Conservation (phyloP, 2,329 filamentous ascomycete genomes). For the Cryphonectria carpinicola region DNA sequence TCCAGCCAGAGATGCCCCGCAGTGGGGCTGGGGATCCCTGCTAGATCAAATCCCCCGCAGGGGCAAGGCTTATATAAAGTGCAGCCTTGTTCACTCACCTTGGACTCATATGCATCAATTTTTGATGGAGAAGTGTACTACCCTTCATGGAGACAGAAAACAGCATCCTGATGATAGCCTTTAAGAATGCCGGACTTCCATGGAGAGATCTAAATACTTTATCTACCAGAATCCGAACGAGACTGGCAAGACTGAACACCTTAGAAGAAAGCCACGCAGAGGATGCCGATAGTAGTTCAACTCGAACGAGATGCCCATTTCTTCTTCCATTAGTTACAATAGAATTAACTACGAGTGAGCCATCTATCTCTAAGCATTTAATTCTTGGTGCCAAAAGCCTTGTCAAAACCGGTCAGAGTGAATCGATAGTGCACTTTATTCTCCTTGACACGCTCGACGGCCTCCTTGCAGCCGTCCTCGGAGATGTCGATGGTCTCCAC, state of each 20-base stretch:
- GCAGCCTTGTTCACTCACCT: no score
- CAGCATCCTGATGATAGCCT: slow-evolving; percentile 79
- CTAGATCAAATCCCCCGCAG: not conserved
- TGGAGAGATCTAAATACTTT: slow-evolving; percentile 81
- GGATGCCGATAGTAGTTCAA: not conserved
- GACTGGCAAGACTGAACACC: no score
- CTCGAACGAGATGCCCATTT: no score
- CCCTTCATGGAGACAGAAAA: slow-evolving; percentile 40
- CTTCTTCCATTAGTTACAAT: not conserved
- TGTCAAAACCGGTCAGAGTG: slow-evolving; percentile 69
- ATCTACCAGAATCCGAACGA: slow-evolving; percentile 72
- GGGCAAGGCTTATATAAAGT: slow-evolving; percentile 1
- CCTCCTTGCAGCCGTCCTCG: slow-evolving; percentile 67
- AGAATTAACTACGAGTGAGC: no score
- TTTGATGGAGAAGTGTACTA: no score
- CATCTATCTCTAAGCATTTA: not conserved
- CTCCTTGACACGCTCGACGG: slow-evolving; percentile 68
- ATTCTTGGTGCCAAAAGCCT: slow-evolving; percentile 54
- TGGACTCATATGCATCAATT: no score
- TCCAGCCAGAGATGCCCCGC: not conserved
- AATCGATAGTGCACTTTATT: slow-evolving; percentile 75
- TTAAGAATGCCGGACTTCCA: slow-evolving; percentile 75
- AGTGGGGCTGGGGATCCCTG: not conserved
- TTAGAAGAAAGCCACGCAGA: no score
- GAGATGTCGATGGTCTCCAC: slow-evolving; percentile 34